Evolutionary conservation across 257 asterid species (phyloP), one percentile per base, ranked within the genome.

Genomic region (Schizonepeta tenuifolia): DNA sequence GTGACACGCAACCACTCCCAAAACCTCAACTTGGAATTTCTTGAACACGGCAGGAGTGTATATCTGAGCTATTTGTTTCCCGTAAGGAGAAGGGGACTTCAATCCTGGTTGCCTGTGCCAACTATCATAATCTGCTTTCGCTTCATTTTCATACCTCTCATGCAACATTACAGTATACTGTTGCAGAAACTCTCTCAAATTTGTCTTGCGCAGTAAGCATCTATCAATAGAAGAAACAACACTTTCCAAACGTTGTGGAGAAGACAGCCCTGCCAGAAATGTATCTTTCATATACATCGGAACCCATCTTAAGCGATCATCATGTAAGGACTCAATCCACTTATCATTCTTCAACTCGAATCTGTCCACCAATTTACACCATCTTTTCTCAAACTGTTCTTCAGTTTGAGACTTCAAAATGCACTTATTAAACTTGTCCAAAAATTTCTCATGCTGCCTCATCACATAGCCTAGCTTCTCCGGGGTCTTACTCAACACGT

Each of bases 1-100:
- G 77, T 79, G 86, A 71, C 88, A 86, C 22, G 88, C 88, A 66
- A 86, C 88, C 44, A 78, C 90, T 63, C 90, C 90, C 64, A 86
- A 63, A 77, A 83, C 85, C 86, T 86, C 88, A 43, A 77, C 79
- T 77, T 86, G 86, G 78, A 86, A 86, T 76, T 86, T 86, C 75
- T 75, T 83, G 82, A 86, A 86, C 58, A 83, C 78, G 7, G 84
- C 71, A 75, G 81, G 79, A 53, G 88, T 83, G 71, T 86, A 86
- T 65, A 76, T 58, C n/a, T 70, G 54, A 40, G 84, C 73, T 88
- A 86, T 77, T 66, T 83, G 88, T 68, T 81, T 86, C 17, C 80
- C 88, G 41, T 69, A 86, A 56, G 88, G 90, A 12, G 90, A 86
- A 8, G 90, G 88, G 70, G 88, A 81, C 69, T 77, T 81, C 72